Evolutionary conservation across 495 filamentous ascomycete species (phyloP).

Genomic region (Penicillium malachiteum): DNA sequence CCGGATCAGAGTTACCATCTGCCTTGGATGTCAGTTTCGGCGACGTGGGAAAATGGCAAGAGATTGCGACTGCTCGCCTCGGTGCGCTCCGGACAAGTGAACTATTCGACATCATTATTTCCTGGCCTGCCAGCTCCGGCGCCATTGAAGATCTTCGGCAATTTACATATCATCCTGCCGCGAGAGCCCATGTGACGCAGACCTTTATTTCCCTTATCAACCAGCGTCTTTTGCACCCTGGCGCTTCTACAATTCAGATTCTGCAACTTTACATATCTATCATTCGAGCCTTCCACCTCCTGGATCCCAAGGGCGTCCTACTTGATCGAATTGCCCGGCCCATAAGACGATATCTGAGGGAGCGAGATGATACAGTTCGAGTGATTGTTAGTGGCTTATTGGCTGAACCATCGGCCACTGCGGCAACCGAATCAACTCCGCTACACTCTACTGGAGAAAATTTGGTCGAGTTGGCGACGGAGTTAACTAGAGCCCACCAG

Average conservation of each 20-base stretch:
- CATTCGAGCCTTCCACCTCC: constrained; percentile 82
- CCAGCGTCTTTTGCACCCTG: constrained; percentile 79
- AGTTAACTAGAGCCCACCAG: constrained; percentile 64
- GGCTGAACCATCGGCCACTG: constrained; percentile 58
- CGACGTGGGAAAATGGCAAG: constrained; percentile 76
- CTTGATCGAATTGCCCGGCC: constrained; percentile 80
- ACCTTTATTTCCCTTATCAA: constrained; percentile 68
- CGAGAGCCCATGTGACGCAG: constrained; percentile 63
- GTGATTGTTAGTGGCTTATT: constrained; percentile 85
- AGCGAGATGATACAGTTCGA: constrained; percentile 89
- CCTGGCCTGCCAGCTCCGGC: constrained; percentile 78
- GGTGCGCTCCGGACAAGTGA: constrained; percentile 76
- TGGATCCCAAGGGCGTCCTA: constrained; percentile 90
- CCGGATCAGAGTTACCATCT: constrained; percentile 17
- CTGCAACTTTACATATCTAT: constrained; percentile 87
- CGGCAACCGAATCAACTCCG: constrained; percentile 19
- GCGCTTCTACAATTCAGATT: constrained; percentile 85
- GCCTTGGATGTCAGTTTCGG: constrained; percentile 47
- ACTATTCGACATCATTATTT: constrained; percentile 83
- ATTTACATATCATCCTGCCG: constrained; percentile 55
- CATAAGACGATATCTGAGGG: constrained; percentile 82
- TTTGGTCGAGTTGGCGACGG: constrained; percentile 71
- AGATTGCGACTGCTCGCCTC: constrained; percentile 74
- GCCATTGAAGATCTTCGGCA: constrained; percentile 77
- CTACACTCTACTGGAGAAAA: constrained; percentile 43